Base-by-base conservation (phyloP, 352 stramenopile genomes). In the Phytophthora meadii region DNA sequence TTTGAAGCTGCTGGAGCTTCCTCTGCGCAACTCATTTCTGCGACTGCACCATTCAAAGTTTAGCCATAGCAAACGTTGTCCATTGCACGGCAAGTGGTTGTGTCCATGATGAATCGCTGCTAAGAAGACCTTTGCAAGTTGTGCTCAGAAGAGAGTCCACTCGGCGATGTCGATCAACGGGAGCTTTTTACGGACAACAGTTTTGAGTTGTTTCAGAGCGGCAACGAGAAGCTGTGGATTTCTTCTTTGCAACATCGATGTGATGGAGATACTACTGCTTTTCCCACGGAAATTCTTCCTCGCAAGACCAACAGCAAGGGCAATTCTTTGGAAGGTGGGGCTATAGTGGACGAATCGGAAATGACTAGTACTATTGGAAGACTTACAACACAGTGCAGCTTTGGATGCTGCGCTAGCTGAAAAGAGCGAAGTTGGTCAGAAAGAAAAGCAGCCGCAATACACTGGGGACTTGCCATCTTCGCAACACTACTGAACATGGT, bases 321-420 rank as follows among this genome's bases (percentile, higher is more conserved):
- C 11, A 36, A 47, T 34, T 12, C 27, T 12, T 60, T 92, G 22
- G 61, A 87, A 6, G 76, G 77, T 3, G 76, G 82, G 8, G 77
- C 77, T 1, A 65, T 91, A 27, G 79, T 89, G 22, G 54, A 79
- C 32, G 82, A 71, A 95, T 57, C 84, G 84, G 14, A 95, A 94
- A 49, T 82, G 79, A 9, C 76, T 95, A 7, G 85, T 94, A 54
- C 54, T 95, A 3, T 59, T 95, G 10, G 87, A 95, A 67, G 87
- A 94, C 44, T 68, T 94, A 17, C 75, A 95, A 46, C 76, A 78
- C 7, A 89, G 70, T 28, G 70, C 82, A 1, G 71, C 71, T 5
- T 74, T 73, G n/a, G 49, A 53, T 12, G 53, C 59, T 25, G 45
- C 54, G 34, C 42, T 63, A 9, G 61, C 57, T 10, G 47, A 67